A percentile compares a stretch with the other conserved stretches of the same genome.
These are phyloP conservation scores for Phyllosticta paracitricarpa DNA, from an alignment of 2,329 filamentous ascomycete species.

Conservation along the genomic window DNA sequence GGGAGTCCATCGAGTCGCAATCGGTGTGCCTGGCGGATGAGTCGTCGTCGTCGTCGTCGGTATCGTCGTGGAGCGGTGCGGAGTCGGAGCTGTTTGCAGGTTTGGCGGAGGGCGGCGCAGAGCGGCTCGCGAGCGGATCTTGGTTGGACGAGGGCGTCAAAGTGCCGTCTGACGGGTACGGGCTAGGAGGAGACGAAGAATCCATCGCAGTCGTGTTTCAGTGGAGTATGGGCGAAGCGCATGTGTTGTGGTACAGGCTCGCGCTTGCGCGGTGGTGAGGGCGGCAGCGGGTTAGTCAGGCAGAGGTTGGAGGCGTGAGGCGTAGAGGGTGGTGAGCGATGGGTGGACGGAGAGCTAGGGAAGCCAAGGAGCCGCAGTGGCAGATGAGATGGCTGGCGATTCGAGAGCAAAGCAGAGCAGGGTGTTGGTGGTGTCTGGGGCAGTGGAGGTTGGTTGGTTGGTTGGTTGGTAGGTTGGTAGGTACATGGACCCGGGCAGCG, in stretches of 20 bases:
- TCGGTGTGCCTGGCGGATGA: not conserved
- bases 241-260: not conserved
- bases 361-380: not conserved
- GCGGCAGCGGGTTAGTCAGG: not conserved
- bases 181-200: slow-evolving; percentile 21
- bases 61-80: not conserved
- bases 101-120: not conserved
- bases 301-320: not conserved
- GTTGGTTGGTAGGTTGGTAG: not conserved
- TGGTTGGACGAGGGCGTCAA: slow-evolving; percentile 22
- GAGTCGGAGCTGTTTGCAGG: not conserved
- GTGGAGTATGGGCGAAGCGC: slow-evolving; percentile 8
- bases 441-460: not conserved
- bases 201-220: slow-evolving; percentile 18
- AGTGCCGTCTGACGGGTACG: slow-evolving; percentile 18
- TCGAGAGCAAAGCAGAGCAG: not conserved
- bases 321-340: not conserved
- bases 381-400: not conserved
- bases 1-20: slow-evolving; percentile 4
- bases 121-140: slow-evolving; percentile 12
- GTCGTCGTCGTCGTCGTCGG: not conserved
- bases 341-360: not conserved
- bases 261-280: not conserved
- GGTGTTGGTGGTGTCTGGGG: not conserved
- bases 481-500: not conserved